phyloP scores from a whole-genome alignment of 768 basidiomycete species.

The Macrolepiota albuminosa region DNA sequence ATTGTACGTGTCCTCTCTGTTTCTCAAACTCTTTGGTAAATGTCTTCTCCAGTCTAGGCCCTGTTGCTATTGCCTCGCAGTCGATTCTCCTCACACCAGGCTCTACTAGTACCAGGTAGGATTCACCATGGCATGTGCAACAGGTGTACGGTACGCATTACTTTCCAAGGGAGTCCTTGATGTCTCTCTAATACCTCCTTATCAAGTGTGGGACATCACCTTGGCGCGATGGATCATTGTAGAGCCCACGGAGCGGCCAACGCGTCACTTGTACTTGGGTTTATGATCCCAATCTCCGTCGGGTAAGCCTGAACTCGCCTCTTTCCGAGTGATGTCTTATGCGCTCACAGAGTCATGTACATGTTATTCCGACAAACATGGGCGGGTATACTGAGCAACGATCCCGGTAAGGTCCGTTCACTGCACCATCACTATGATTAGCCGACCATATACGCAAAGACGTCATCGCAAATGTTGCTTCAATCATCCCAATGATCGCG shows the following conservation, averaged over 20 bases:
- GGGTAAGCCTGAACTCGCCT: too few relatives aligned
- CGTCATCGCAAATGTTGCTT: neutral
- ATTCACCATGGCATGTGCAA: neutral
- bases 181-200: neutral
- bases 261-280: neutral
- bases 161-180: too few relatives aligned
- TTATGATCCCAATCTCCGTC: neutral
- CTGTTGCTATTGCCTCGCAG: neutral
- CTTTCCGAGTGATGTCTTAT: too few relatives aligned
- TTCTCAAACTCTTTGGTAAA: too few relatives aligned
- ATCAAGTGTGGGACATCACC: neutral
- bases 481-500: neutral
- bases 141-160: neutral
- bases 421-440: rapidly evolving
- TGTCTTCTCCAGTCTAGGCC: neutral
- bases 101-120: neutral
- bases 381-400: neutral
- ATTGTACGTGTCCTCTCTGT: too few relatives aligned
- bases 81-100: neutral
- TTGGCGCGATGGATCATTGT: neutral
- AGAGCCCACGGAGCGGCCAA: neutral
- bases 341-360: neutral
- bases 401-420: neutral
- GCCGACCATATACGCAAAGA: neutral
- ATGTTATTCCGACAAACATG: neutral